Percentiles rank a stretch among this genome's conserved stretches.
Evolutionary conservation across 495 filamentous ascomycete species (phyloP).

Genomic region (Penicillium parvum): DNA sequence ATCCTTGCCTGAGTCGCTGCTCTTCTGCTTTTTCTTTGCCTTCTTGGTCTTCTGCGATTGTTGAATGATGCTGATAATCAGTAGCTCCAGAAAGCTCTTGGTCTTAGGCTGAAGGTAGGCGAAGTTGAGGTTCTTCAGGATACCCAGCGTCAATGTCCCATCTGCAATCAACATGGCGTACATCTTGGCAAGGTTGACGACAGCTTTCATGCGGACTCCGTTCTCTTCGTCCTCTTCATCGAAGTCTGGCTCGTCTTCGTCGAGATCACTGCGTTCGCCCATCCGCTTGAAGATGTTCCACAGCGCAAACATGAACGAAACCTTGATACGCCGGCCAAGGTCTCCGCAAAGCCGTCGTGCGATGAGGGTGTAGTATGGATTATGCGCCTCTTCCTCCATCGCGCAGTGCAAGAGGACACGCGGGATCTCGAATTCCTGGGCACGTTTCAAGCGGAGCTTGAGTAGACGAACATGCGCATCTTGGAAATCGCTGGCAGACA

Average conservation of each 20-base stretch:
- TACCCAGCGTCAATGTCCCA: constrained; percentile 55
- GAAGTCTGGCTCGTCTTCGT: constrained; percentile 51
- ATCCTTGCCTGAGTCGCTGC: constrained; percentile 30
- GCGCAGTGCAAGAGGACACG: constrained; percentile 84
- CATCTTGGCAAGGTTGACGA: constrained; percentile 89
- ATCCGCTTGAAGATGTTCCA: constrained; percentile 86
- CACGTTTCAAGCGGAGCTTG: constrained; percentile 78
- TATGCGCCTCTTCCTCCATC: constrained; percentile 77
- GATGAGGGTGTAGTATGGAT: constrained; percentile 88
- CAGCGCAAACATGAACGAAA: constrained; percentile 78
- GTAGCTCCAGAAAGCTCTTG: constrained; percentile 69
- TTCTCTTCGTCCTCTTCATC: constrained; percentile 47
- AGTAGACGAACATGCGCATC: constrained; percentile 74
- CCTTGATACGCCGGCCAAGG: constrained; percentile 61
- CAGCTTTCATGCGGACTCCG: constrained; percentile 50
- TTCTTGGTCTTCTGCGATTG: constrained; percentile 48
- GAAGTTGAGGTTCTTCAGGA: constrained; percentile 76
- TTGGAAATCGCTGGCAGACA: constrained; percentile 81
- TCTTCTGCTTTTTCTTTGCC: constrained; percentile 22
- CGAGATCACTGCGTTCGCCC: constrained; percentile 59
- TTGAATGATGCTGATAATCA: constrained; percentile 71
- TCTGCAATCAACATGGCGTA: constrained; percentile 71
- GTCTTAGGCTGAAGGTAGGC: constrained; percentile 72
- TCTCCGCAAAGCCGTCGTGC: constrained; percentile 67
- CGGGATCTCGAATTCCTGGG: constrained; percentile 82